phyloP scores from a whole-genome alignment of 257 asterid species.

The Solanum rostratum region DNA sequence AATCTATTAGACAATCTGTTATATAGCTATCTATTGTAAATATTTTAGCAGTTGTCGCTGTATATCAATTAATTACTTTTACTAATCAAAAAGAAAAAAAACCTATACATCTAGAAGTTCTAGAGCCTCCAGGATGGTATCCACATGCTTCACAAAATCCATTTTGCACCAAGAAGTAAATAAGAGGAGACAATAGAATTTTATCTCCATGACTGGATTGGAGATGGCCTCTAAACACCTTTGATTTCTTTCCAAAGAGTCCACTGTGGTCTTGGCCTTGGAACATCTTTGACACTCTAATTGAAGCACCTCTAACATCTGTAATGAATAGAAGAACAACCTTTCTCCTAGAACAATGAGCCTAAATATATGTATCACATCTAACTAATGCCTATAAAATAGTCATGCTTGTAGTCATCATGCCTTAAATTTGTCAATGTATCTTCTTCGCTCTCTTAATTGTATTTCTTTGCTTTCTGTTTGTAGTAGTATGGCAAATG shows the following conservation, averaged over 20 bases:
- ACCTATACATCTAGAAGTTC: neutral
- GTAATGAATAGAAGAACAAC: neutral
- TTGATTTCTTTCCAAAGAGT: neutral
- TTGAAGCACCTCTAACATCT: neutral
- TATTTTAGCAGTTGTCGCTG: neutral
- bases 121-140: neutral
- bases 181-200: neutral
- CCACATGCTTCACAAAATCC: neutral
- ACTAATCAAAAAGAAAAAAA: neutral
- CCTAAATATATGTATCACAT: neutral
- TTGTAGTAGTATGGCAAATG: neutral
- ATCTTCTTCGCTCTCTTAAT: neutral
- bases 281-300: neutral
- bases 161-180: neutral
- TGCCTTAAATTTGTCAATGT: neutral
- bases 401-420: neutral
- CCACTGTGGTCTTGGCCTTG: neutral
- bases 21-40: neutral
- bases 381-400: neutral
- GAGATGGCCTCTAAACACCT: neutral
- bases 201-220: neutral
- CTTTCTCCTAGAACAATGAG: neutral
- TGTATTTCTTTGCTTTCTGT: neutral
- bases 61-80: neutral
- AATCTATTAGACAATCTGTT: neutral